Conservation (phyloP, 257 asterid genomes). For the Penstemon eatonii region DNA sequence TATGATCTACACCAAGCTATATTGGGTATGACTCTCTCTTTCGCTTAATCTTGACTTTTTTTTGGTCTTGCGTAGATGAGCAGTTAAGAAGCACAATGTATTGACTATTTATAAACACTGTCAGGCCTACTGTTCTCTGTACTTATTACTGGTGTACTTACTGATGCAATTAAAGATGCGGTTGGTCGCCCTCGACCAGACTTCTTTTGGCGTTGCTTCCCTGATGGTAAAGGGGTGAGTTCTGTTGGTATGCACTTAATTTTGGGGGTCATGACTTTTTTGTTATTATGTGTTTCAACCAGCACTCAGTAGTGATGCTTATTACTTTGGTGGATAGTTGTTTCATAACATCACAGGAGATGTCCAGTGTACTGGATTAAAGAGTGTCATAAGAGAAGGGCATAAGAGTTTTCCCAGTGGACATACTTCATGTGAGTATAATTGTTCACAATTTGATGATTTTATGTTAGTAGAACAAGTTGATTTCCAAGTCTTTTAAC, state of each 20-base stretch:
- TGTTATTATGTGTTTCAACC: not conserved
- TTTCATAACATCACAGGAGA: constrained; percentile 72
- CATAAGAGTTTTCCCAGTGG: constrained; percentile 97
- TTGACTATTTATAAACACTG: constrained; percentile 27
- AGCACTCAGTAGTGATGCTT: constrained; percentile 24
- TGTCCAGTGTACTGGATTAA: constrained; percentile 80
- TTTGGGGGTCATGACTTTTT: not conserved
- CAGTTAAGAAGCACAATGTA: constrained; percentile 8
- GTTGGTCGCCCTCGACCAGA: constrained; percentile 99
- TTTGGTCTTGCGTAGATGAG: constrained; percentile 1
- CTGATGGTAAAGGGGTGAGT: constrained; percentile 85
- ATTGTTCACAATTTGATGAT: constrained; percentile 12
- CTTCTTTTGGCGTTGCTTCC: constrained; percentile 98
- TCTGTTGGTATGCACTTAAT: constrained; percentile 19
- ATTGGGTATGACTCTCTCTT: constrained; percentile 57
- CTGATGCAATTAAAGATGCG: constrained; percentile 95
- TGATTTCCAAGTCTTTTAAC: constrained; percentile 15
- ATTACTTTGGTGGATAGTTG: constrained; percentile 46
- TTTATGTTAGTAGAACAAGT: constrained; percentile 10
- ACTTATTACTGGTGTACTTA: constrained; percentile 72
- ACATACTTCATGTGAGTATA: constrained; percentile 84
- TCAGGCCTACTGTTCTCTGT: constrained; percentile 87
- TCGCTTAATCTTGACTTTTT: constrained; percentile 6
- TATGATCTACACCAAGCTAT: constrained; percentile 86
- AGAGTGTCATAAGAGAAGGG: constrained; percentile 78